Evolutionary conservation across 768 basidiomycete genomes (phyloP).

Genomic region (Suillus clintonianus): DNA sequence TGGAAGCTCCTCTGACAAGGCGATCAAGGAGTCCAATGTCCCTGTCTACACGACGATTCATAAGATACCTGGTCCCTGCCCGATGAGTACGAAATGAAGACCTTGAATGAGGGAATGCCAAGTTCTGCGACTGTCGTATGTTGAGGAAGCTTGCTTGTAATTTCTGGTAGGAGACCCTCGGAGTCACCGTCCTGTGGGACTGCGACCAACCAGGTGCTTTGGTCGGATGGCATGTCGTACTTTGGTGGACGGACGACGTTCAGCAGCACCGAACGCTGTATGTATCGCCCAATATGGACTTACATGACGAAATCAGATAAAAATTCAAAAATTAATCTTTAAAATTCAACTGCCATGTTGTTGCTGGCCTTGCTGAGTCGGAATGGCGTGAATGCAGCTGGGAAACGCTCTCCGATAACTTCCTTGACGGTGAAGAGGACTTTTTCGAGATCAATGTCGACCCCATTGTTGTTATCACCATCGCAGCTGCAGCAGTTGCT

Average conservation of each 20-base stretch:
- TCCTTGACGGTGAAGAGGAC: slow-evolving; percentile 17
- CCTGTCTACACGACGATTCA: slow-evolving; percentile 64
- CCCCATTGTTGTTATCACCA: slow-evolving; percentile 57
- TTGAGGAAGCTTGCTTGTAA: slow-evolving; percentile 61
- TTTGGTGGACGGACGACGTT: slow-evolving; percentile 9
- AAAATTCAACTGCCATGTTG: slow-evolving; percentile 6
- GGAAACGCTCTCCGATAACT: not conserved
- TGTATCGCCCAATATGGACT: slow-evolving; percentile 12
- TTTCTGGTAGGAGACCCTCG: slow-evolving; percentile 68
- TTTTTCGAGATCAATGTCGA: slow-evolving; percentile 40
- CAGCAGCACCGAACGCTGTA: not conserved
- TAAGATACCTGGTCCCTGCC: slow-evolving; percentile 9
- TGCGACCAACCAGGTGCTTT: slow-evolving; percentile 91
- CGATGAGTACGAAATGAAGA: slow-evolving; percentile 31
- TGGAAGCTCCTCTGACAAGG: slow-evolving; percentile 88
- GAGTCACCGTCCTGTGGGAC: slow-evolving; percentile 87
- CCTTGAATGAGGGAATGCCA: slow-evolving; percentile 89
- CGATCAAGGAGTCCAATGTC: slow-evolving; percentile 86
- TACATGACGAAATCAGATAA: slow-evolving; percentile 1
- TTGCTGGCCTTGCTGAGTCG: slow-evolving; percentile 6
- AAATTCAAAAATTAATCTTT: slow-evolving; percentile 19
- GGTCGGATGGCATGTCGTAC: slow-evolving; percentile 87
- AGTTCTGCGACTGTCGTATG: slow-evolving; percentile 60
- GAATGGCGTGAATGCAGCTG: slow-evolving; percentile 6
- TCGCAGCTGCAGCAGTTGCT: slow-evolving; percentile 42